Evolutionary conservation across 140 eudicot species (phyloP), one percentile per base, ranked within the genome.

Genomic region (Senecio squalidus): DNA sequence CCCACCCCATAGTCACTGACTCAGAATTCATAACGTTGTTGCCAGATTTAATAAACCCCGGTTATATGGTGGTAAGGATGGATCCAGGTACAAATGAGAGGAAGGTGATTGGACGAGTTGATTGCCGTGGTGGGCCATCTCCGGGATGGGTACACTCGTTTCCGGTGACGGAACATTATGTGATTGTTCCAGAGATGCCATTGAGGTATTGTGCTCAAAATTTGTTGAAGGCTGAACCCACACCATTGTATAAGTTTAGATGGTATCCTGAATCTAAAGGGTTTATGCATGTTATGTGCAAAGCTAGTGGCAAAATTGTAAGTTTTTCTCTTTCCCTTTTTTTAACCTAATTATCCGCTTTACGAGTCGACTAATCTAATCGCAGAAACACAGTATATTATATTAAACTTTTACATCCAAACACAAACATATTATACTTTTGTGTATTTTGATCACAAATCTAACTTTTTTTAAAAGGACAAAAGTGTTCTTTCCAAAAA

Each of bases 61-160:
- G 98, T 6, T 92, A 92, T 38, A 26, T 73, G 31, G 96, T 83
- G 66, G 98, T 51, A 30, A 77, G 87, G 64, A 92, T 92, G 98
- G 84, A 72, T 4, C 67, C 93, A 0, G 96, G 95, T 48, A 74
- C 87, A 4, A 92, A 84, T 50, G 93, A 80, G 64, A 72, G 96
- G 76, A 82, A 81, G 76, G 79, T 84, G 20, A 82, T 92, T 0
- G 98, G 98, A 0, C 66, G 98, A 69, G 92, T 87, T 28, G 66
- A 70, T 17, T 92, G 98, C 58, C 80, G 89, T 13, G 96, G 92
- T 13, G 96, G 98, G 33, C 96, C 98, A 0, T 52, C 95, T 0
- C 85, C 95, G 0, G 98, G 98, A 11, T 92, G 98, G 98, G 98
- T 87, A 51, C 98, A 92, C 73, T 92, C 98, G 4, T 92, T 92